Base-by-base conservation (phyloP, 257 asterid genomes). In the Salvia splendens region DNA sequence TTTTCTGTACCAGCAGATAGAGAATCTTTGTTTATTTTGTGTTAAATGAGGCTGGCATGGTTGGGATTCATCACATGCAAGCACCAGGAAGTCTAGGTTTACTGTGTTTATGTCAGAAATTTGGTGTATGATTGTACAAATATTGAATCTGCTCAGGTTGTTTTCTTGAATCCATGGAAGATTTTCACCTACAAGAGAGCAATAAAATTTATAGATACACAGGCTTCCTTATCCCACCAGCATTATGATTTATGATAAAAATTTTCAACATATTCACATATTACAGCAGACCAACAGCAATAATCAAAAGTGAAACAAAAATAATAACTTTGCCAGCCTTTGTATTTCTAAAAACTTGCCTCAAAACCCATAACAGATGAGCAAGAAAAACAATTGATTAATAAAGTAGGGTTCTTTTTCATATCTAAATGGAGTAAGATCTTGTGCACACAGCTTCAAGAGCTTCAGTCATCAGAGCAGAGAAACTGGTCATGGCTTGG, bases 401-500 rank as follows among this genome's bases (percentile, higher is more conserved):
- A 64, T 17, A 46, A 20, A 10, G 9, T 5, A 8, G 15, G 17
- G 16, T 50, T 15, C 7, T 71, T 54, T 71, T 54, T 50, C 8
- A 17, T 50, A 78, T 40, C 73, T 84, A 82, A 65, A 94, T 91
- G 38, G 96, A 81, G 73, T 94, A 94, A 41, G 99, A 94, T 32
- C 86, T 80, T 1, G 82, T 82, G 82, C 99, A 94, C 24, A 83
- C 99, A 2, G 83, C 70, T 78, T 78, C 95, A 12, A 91, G 96
- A 47, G 96, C 89, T 76, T 87, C 98, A 0, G 87, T 81, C 65
- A 91, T 79, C 78, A 94, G 65, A 9, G 83, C 82, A 9, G 99
- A 94, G 66, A 94, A 94, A 65, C 99, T 91, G 43, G 96, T 84
- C 97, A 94, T 84, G 9, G 99, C 97, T 78, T 91, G 98, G 77